A percentile compares a stretch with the other conserved stretches of the same genome.
These are phyloP conservation scores for Microcera coccophila DNA, from an alignment of 2,329 filamentous ascomycete species.

Conservation along the genomic window DNA sequence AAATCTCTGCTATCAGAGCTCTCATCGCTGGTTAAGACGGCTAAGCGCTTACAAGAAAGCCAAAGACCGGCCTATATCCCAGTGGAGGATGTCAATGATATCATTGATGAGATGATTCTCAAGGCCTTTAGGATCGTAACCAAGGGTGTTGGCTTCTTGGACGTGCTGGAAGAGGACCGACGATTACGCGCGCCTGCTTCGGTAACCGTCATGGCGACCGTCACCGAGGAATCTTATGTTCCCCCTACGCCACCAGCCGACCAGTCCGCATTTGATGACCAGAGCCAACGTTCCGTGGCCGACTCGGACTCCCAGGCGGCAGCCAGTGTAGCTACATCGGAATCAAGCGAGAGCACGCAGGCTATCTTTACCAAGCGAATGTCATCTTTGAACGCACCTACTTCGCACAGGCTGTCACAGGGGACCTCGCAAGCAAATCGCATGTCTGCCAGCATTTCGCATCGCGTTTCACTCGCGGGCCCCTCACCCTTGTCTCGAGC, in stretches of 20 bases:
- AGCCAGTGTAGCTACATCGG: constrained; percentile 33
- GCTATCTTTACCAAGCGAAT: constrained; percentile 43
- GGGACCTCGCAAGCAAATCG: constrained; percentile 40
- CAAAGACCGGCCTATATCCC: constrained; percentile 49
- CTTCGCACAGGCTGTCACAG: constrained; percentile 36
- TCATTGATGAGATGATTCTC: constrained; percentile 88
- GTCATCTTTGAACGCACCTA: constrained; percentile 41
- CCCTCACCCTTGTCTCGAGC: constrained; percentile 60
- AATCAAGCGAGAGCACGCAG: constrained; percentile 36
- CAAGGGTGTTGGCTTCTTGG: constrained; percentile 82
- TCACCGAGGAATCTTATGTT: constrained; percentile 54
- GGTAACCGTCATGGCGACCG: constrained; percentile 58
- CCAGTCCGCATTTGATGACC: constrained; percentile 45
- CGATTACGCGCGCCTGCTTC: constrained; percentile 48
- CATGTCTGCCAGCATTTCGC: constrained; percentile 56
- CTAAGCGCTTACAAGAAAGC: constrained; percentile 77
- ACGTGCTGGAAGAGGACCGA: constrained; percentile 70
- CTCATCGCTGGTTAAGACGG: constrained; percentile 81
- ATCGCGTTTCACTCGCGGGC: constrained; percentile 73
- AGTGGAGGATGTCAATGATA: constrained; percentile 62
- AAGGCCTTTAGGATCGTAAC: constrained; percentile 94
- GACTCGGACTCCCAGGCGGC: constrained; percentile 41
- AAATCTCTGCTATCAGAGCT: constrained; percentile 88
- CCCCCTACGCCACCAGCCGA: constrained; percentile 64
- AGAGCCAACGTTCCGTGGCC: constrained; percentile 27